Conservation (phyloP, 2,329 filamentous ascomycete species). For the Celoporthe dispersa region DNA sequence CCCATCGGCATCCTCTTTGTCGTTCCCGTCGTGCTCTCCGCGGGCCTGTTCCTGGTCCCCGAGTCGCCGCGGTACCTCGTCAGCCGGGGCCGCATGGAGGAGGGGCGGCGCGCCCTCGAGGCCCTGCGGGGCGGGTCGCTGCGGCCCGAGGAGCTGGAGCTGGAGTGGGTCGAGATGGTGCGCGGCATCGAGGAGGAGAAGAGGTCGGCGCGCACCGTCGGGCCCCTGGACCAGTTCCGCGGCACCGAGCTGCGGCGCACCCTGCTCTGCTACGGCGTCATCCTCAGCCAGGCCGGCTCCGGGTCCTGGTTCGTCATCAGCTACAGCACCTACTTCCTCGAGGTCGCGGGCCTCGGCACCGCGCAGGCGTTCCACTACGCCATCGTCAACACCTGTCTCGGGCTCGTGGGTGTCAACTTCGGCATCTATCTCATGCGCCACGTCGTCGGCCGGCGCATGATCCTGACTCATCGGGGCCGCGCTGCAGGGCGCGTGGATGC, state of each 20-base stretch:
- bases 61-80: slow-evolving; percentile 51
- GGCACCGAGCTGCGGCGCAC: slow-evolving; percentile 53
- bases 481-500: slow-evolving; percentile 48
- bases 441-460: slow-evolving; percentile 49
- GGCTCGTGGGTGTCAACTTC: slow-evolving; percentile 52
- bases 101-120: slow-evolving; percentile 38
- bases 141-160: slow-evolving; percentile 39
- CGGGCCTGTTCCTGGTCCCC: slow-evolving; percentile 51
- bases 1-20: slow-evolving; percentile 51
- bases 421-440: slow-evolving; percentile 54
- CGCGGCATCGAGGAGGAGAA: slow-evolving; percentile 45
- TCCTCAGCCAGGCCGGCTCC: slow-evolving; percentile 48
- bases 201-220: slow-evolving; percentile 37
- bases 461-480: slow-evolving; percentile 52
- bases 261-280: slow-evolving; percentile 53
- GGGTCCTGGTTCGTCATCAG: slow-evolving; percentile 56
- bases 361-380: slow-evolving; percentile 52
- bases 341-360: slow-evolving; percentile 45
- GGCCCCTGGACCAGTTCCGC: slow-evolving; percentile 45
- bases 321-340: slow-evolving; percentile 55
- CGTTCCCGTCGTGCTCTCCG: slow-evolving; percentile 50
- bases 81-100: slow-evolving; percentile 36
- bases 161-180: slow-evolving; percentile 47
- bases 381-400: slow-evolving; percentile 54
- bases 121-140: slow-evolving; percentile 39